Conservation (phyloP, 2,329 filamentous ascomycete genomes). For the Cordyceps cateniannulata region DNA sequence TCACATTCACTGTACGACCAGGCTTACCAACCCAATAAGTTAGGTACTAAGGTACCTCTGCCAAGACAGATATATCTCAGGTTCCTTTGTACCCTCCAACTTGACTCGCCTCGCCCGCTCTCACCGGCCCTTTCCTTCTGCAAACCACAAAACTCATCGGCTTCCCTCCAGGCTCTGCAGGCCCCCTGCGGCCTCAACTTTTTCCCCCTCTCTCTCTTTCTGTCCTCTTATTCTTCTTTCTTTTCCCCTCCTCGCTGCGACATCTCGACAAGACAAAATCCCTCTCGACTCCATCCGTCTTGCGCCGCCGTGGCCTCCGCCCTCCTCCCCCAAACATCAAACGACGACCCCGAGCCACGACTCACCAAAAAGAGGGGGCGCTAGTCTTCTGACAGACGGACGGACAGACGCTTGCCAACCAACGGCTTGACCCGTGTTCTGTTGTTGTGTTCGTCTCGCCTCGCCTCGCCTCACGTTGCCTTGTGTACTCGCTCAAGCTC, state of each 20-base stretch:
- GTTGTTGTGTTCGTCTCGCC: background rate
- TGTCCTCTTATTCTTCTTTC: background rate
- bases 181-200: constrained; percentile 12
- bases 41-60: background rate
- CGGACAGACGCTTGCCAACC: background rate
- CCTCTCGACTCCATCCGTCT: background rate
- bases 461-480: background rate
- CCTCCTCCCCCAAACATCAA: constrained; percentile 8
- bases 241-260: background rate
- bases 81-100: background rate
- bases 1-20: background rate
- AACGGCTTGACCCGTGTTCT: constrained; percentile 3
- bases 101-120: constrained; percentile 6
- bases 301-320: background rate
- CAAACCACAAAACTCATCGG: background rate
- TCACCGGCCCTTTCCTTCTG: background rate
- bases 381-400: background rate
- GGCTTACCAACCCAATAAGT: background rate
- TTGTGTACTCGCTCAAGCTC: too few relatives aligned
- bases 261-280: background rate
- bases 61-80: background rate
- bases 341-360: background rate
- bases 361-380: constrained; percentile 6
- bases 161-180: constrained; percentile 11
- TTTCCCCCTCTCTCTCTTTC: background rate